Percentiles rank a stretch among this genome's conserved stretches.
phyloP scores from a whole-genome alignment of 2,329 filamentous ascomycete genomes.

The Aspergillus sp. region DNA sequence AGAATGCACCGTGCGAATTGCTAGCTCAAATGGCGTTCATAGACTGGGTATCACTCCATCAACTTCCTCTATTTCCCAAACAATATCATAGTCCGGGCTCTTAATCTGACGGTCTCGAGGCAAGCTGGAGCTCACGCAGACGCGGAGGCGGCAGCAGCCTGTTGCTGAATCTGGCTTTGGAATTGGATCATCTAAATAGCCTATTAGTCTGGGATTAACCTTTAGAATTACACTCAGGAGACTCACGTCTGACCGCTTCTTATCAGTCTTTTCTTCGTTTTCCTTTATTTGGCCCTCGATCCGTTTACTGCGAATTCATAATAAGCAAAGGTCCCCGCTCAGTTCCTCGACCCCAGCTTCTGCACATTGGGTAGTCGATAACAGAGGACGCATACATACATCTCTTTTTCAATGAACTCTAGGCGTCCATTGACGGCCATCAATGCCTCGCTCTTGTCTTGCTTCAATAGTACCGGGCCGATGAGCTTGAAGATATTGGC shows the following conservation, averaged over 20 bases:
- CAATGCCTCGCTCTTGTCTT: slow-evolving; percentile 86
- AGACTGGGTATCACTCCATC: neutral
- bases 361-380: neutral
- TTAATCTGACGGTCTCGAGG: neutral
- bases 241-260: slow-evolving; percentile 63
- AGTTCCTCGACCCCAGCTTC: neutral
- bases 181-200: slow-evolving; percentile 38
- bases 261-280: slow-evolving; percentile 64
- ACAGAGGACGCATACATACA: slow-evolving; percentile 58
- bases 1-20: neutral
- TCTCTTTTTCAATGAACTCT: slow-evolving; percentile 91
- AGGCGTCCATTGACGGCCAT: slow-evolving; percentile 87
- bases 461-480: slow-evolving; percentile 89
- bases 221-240: neutral
- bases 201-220: slow-evolving; percentile 14
- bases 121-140: slow-evolving; percentile 27
- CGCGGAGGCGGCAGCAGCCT: slow-evolving; percentile 31
- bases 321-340: slow-evolving; percentile 6
- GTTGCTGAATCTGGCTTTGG: slow-evolving; percentile 39
- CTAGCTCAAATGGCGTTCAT: neutral
- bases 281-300: slow-evolving; percentile 66
- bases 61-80: neutral
- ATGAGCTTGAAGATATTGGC: slow-evolving; percentile 95
- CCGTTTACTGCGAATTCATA: slow-evolving; percentile 52
- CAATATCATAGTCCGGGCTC: neutral